These are phyloP conservation scores for Hebeloma cylindrosporum DNA, from an alignment of 768 basidiomycete species.

Conservation along the genomic window DNA sequence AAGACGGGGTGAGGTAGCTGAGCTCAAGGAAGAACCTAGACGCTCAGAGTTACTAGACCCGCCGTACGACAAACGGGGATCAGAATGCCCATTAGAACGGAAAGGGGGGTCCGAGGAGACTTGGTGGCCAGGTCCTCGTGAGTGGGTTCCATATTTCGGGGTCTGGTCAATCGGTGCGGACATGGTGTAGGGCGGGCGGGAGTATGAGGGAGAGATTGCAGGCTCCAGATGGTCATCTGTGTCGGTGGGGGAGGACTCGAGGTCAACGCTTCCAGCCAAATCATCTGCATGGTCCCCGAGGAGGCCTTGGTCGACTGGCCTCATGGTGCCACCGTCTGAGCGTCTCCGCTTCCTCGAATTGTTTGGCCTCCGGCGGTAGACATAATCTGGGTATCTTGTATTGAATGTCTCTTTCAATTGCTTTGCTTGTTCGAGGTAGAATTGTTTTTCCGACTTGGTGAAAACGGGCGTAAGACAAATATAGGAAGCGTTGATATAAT, in stretches of 20 bases:
- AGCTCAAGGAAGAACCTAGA: slow-evolving; percentile 15
- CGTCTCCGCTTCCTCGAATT: slow-evolving; percentile 69
- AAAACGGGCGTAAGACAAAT: slow-evolving; percentile 11
- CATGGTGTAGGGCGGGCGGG: slow-evolving; percentile 27
- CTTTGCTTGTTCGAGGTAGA: slow-evolving; percentile 86
- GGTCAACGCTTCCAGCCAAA: slow-evolving; percentile 28
- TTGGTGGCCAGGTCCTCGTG: slow-evolving; percentile 27
- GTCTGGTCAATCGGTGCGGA: slow-evolving; percentile 25
- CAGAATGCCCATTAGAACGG: slow-evolving; percentile 27
- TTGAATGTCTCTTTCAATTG: slow-evolving; percentile 85
- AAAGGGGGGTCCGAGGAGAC: slow-evolving; percentile 23
- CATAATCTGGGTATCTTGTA: slow-evolving; percentile 84
- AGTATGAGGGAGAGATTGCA: slow-evolving; percentile 23
- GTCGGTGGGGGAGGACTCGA: slow-evolving; percentile 39
- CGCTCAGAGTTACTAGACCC: slow-evolving; percentile 18
- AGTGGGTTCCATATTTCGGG: slow-evolving; percentile 25
- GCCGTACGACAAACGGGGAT: slow-evolving; percentile 24
- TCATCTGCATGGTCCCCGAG: slow-evolving; percentile 34
- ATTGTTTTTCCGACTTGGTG: slow-evolving; percentile 80
- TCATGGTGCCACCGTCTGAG: slow-evolving; percentile 30
- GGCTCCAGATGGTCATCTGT: slow-evolving; percentile 33
- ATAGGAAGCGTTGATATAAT: no score
- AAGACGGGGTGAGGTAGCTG: slow-evolving; percentile 22
- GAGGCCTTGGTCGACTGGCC: slow-evolving; percentile 30
- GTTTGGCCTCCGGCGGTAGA: slow-evolving; percentile 85